A percentile compares a stretch with the other conserved stretches of the same genome.
Evolutionary conservation across 2,329 filamentous ascomycete genomes (phyloP).

Genomic region (Venturia oleaginea): DNA sequence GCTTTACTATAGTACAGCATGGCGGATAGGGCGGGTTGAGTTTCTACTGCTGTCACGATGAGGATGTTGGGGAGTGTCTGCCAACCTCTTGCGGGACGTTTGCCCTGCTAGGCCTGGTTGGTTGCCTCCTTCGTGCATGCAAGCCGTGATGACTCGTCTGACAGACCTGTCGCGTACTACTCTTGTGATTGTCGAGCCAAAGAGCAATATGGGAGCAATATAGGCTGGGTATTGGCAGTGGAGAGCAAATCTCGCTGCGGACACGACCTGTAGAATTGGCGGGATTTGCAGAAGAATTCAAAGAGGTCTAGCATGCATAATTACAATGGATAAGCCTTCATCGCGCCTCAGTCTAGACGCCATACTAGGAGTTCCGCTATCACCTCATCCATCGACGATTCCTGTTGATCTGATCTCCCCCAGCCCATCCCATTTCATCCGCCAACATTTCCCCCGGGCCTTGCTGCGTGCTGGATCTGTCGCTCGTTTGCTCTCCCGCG

Average conservation of each 20-base stretch:
- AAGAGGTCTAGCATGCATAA: neutral
- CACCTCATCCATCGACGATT: neutral
- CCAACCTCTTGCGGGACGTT: neutral
- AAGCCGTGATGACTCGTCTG: neutral
- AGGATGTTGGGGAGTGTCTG: neutral
- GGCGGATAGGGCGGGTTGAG: neutral
- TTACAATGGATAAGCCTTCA: neutral
- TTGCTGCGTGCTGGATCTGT: neutral
- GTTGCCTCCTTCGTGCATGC: neutral
- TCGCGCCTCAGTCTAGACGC: neutral
- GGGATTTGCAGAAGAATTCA: neutral
- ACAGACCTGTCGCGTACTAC: neutral
- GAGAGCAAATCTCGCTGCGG: neutral
- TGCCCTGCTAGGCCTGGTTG: neutral
- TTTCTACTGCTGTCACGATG: neutral
- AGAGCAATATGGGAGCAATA: neutral
- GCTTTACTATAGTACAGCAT: neutral
- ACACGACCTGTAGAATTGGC: neutral
- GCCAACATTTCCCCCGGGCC: neutral
- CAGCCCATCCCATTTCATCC: neutral
- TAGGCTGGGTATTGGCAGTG: neutral
- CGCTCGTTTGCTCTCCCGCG: slow-evolving; percentile 4
- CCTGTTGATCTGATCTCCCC: neutral
- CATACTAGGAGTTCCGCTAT: neutral
- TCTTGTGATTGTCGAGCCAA: neutral